Conservation (phyloP, 2,329 filamentous ascomycete genomes). For the Septoria linicola region DNA sequence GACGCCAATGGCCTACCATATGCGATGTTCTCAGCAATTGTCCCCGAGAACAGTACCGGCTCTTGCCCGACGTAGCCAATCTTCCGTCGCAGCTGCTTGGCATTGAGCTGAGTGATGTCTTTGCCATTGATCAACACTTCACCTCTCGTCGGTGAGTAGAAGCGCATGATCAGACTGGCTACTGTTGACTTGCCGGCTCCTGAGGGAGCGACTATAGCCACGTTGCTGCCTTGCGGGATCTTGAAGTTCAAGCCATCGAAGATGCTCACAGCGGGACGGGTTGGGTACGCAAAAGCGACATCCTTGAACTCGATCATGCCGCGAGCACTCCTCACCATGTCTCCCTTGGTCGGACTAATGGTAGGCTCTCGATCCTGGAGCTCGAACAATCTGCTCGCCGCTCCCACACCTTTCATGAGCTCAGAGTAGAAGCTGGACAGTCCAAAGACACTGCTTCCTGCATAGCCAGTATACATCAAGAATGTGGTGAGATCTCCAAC, state of each 20-base stretch:
- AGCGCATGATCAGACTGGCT: slow-evolving; percentile 82
- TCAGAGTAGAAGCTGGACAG: slow-evolving; percentile 96
- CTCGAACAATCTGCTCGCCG: slow-evolving; percentile 93
- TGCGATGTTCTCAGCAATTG: slow-evolving; percentile 83
- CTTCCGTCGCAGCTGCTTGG: slow-evolving; percentile 84
- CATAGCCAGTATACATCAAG: slow-evolving; percentile 95
- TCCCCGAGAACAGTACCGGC: slow-evolving; percentile 85
- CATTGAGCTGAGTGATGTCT: slow-evolving; percentile 83
- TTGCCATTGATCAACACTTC: slow-evolving; percentile 78
- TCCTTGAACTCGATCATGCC: slow-evolving; percentile 86
- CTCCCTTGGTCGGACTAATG: slow-evolving; percentile 82
- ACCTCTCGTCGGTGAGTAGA: slow-evolving; percentile 80
- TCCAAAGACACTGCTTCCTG: slow-evolving; percentile 83
- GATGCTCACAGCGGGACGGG: slow-evolving; percentile 84
- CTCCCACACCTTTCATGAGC: slow-evolving; percentile 97
- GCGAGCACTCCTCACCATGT: slow-evolving; percentile 76
- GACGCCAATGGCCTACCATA: slow-evolving; percentile 83
- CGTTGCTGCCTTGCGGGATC: slow-evolving; percentile 89
- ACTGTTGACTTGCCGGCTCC: slow-evolving; percentile 97
- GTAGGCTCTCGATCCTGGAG: slow-evolving; percentile 85
- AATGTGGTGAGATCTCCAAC: slow-evolving; percentile 94
- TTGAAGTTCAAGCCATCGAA: slow-evolving; percentile 87
- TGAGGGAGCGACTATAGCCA: slow-evolving; percentile 93
- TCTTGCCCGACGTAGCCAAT: slow-evolving; percentile 96
- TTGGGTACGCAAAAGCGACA: slow-evolving; percentile 88